Conservation (phyloP, 179 eudicot genomes). For the Patellifolia procumbens region DNA sequence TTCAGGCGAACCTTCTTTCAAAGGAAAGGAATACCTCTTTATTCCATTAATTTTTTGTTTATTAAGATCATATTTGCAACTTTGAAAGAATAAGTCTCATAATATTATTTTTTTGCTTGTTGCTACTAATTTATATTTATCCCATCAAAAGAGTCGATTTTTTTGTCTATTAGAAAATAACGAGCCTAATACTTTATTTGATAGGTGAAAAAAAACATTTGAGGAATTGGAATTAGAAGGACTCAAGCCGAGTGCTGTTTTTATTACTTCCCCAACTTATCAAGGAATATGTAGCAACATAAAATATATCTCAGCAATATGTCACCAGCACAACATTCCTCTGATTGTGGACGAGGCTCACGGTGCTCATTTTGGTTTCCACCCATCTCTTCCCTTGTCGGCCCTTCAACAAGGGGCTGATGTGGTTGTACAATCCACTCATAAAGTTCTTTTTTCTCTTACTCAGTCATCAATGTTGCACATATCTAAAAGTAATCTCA, state of each 20-base stretch:
- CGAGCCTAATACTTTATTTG: too few relatives aligned
- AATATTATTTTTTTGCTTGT: too few relatives aligned
- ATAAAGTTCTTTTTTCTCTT: conserved; percentile 70
- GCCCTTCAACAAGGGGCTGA: conserved; percentile 77
- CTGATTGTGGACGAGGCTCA: conserved; percentile 83
- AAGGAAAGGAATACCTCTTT: too few relatives aligned
- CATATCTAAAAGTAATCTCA: conserved; percentile 40
- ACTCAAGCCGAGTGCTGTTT: conserved; percentile 59
- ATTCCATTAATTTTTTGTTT: too few relatives aligned
- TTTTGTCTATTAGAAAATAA: too few relatives aligned
- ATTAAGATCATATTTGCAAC: too few relatives aligned
- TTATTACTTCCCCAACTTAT: conserved; percentile 71
- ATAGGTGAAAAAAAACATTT: conserved; percentile 65
- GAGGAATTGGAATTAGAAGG: conserved; percentile 49
- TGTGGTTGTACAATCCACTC: conserved; percentile 57
- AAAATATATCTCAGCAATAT: conserved; percentile 46
- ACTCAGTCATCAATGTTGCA: conserved; percentile 89
- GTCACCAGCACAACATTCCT: conserved; percentile 53
- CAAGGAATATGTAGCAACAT: conserved; percentile 72
- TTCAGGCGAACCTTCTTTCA: too few relatives aligned
- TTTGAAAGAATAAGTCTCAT: too few relatives aligned
- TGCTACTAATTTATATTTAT: too few relatives aligned
- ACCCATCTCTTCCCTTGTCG: conserved; percentile 49
- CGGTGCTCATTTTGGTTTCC: conserved; percentile 84
- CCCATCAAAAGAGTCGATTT: too few relatives aligned